Evolutionary conservation across 805 yeast species (phyloP).

Genomic region (Ogataea siamensis): DNA sequence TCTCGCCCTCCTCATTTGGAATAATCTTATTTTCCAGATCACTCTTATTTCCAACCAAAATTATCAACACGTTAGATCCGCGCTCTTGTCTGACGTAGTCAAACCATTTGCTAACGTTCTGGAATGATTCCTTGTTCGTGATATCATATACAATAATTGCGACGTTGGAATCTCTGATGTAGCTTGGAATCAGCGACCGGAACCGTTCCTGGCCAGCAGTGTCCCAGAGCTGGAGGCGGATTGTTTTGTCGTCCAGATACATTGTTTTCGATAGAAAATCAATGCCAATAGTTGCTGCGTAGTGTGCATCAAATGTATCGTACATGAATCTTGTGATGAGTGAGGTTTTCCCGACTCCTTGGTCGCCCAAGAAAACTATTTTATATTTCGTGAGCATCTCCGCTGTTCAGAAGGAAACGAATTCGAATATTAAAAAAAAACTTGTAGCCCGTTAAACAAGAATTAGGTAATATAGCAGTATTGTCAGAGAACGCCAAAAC

Average conservation of each 20-base stretch:
- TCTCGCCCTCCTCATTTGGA: slow-evolving; percentile 79
- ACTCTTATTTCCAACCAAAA: slow-evolving; percentile 87
- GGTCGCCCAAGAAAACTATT: slow-evolving; percentile 96
- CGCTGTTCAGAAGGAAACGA: slow-evolving; percentile 7
- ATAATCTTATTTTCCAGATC: slow-evolving; percentile 87
- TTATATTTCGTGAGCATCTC: slow-evolving; percentile 64
- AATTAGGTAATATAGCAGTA: too few relatives aligned
- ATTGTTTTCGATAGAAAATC: slow-evolving; percentile 90
- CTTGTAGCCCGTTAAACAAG: not conserved
- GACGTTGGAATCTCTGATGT: slow-evolving; percentile 94
- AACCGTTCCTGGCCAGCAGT: slow-evolving; percentile 98
- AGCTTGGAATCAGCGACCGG: slow-evolving; percentile 90
- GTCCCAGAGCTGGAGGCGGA: slow-evolving; percentile 94
- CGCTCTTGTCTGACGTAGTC: slow-evolving; percentile 93
- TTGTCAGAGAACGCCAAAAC: not conserved
- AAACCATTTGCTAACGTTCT: slow-evolving; percentile 85
- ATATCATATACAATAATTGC: slow-evolving; percentile 96
- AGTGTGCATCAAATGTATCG: slow-evolving; percentile 94
- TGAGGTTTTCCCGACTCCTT: slow-evolving; percentile 95
- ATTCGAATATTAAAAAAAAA: not conserved
- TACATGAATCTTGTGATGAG: slow-evolving; percentile 97
- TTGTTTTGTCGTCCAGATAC: slow-evolving; percentile 95
- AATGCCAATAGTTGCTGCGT: slow-evolving; percentile 95
- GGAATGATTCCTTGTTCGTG: slow-evolving; percentile 81
- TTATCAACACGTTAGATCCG: slow-evolving; percentile 83